Evolutionary conservation across 2,329 filamentous ascomycete genomes (phyloP).

Genomic region (Venturia pyrina): DNA sequence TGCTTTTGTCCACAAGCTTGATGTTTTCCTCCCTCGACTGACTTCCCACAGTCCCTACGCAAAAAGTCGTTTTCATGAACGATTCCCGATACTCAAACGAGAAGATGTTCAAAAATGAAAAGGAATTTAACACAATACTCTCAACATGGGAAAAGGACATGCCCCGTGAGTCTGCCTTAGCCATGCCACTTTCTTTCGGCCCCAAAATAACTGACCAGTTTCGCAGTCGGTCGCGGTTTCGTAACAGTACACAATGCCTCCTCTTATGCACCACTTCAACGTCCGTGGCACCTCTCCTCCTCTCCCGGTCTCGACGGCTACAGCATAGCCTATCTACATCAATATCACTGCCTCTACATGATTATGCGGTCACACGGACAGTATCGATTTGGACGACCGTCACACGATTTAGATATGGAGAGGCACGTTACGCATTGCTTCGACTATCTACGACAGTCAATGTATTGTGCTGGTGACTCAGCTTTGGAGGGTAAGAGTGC

Average conservation of each 20-base stretch:
- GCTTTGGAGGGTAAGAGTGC: conserved; percentile 11
- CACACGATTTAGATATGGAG: conserved; percentile 2
- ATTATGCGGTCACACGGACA: conserved; percentile 7
- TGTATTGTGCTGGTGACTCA: conserved; percentile 8
- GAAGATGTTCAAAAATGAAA: conserved; percentile 5
- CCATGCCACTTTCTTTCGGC: too few species aligned
- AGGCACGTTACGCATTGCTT: conserved; percentile 13
- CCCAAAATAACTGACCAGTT: background rate
- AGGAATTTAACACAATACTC: conserved; percentile 3
- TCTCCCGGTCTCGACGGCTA: conserved; percentile 5
- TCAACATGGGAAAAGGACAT: conserved; percentile 3
- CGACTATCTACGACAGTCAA: conserved; percentile 11
- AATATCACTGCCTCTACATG: conserved; percentile 13
- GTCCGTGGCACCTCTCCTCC: conserved; percentile 1
- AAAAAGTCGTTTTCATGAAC: conserved; percentile 7
- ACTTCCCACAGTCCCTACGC: conserved; percentile 4
- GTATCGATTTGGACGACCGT: background rate
- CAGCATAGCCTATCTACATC: conserved; percentile 12
- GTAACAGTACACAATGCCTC: conserved; percentile 1
- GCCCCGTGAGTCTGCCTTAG: background rate
- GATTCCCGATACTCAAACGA: conserved; percentile 7
- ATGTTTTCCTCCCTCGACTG: background rate
- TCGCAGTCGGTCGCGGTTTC: conserved; percentile 11
- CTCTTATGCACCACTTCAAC: background rate
- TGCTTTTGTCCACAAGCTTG: background rate